Evolutionary conservation across 1,139 yeast genomes (phyloP).

Genomic region (Kurtzmaniella natalensis): DNA sequence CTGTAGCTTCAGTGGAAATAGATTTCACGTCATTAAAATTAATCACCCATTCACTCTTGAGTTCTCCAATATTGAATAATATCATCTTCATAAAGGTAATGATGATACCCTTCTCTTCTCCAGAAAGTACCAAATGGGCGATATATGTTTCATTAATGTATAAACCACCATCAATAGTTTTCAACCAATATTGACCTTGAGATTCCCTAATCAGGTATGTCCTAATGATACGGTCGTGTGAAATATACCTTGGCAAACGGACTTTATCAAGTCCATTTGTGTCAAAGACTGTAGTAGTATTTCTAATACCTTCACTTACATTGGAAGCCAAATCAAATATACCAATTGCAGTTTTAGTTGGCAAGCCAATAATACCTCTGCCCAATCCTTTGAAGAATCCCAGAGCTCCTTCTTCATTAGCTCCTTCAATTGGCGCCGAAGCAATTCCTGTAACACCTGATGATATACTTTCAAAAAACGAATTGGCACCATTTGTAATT

Average conservation of each 20-base stretch:
- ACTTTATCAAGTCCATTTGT: conserved; percentile 74
- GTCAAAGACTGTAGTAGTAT: conserved; percentile 89
- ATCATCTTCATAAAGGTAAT: conserved; percentile 72
- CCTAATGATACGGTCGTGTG: conserved; percentile 63
- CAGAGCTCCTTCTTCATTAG: conserved; percentile 74
- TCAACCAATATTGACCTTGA: conserved; percentile 92
- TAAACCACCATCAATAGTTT: conserved; percentile 75
- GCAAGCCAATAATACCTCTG: conserved; percentile 89
- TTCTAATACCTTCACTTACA: conserved; percentile 89
- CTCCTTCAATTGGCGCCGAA: conserved; percentile 86
- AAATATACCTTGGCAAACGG: conserved; percentile 74
- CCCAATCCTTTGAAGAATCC: conserved; percentile 95
- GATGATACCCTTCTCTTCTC: conserved; percentile 71
- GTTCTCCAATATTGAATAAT: conserved; percentile 59
- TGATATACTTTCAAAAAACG: conserved; percentile 80
- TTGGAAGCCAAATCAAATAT: conserved; percentile 88
- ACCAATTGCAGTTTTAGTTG: conserved; percentile 96
- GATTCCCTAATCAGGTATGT: conserved; percentile 83
- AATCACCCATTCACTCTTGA: conserved; percentile 65
- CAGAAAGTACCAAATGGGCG: conserved; percentile 81
- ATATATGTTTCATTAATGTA: conserved; percentile 70
- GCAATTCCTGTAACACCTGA: conserved; percentile 93
- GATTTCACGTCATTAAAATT: conserved; percentile 57
- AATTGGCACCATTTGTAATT: conserved; percentile 80
- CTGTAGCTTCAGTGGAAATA: conserved; percentile 75